phyloP scores from a whole-genome alignment of 2,329 filamentous ascomycete species.

The Penicillium decumbens region DNA sequence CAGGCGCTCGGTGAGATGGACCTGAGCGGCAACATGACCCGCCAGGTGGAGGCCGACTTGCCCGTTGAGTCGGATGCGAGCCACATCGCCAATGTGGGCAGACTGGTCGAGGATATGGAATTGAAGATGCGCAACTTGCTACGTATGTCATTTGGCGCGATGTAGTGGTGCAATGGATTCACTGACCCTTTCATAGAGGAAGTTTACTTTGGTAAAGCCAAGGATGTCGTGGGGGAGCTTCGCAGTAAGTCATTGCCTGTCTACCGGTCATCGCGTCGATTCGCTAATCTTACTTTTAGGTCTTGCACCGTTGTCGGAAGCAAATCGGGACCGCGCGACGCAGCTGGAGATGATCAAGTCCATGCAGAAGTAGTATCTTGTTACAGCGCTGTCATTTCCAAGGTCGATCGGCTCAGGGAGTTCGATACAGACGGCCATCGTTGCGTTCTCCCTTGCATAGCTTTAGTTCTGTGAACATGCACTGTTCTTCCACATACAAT shows the following conservation, averaged over 20 bases:
- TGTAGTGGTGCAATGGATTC: background rate
- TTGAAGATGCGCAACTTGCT: slow-evolving; percentile 97
- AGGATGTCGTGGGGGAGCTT: slow-evolving; percentile 94
- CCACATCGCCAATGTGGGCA: slow-evolving; percentile 92
- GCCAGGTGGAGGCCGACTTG: slow-evolving; percentile 89
- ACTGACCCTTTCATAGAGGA: slow-evolving; percentile 56
- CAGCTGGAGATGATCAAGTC: slow-evolving; percentile 81
- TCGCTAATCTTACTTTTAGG: slow-evolving; percentile 32
- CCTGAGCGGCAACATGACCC: slow-evolving; percentile 94
- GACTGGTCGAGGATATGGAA: slow-evolving; percentile 98
- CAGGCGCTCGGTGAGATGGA: slow-evolving; percentile 77
- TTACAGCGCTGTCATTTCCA: slow-evolving; percentile 1
- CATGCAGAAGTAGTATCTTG: slow-evolving; percentile 41
- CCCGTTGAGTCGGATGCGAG: slow-evolving; percentile 83
- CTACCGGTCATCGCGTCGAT: background rate
- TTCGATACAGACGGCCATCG: slow-evolving; percentile 6
- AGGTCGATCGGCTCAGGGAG: slow-evolving; percentile 9
- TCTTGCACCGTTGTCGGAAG: slow-evolving; percentile 75
- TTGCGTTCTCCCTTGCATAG: slow-evolving; percentile 17
- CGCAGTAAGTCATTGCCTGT: slow-evolving; percentile 56
- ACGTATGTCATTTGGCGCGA: slow-evolving; percentile 41
- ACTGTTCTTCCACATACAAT: slow-evolving; percentile 1
- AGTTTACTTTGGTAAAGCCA: slow-evolving; percentile 98
- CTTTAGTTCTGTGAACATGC: slow-evolving; percentile 15
- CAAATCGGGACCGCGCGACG: slow-evolving; percentile 73